Evolutionary conservation across 805 yeast genomes (phyloP), one percentile per base, ranked within the genome.

Genomic region (Saccharomyces kudriavzevii): DNA sequence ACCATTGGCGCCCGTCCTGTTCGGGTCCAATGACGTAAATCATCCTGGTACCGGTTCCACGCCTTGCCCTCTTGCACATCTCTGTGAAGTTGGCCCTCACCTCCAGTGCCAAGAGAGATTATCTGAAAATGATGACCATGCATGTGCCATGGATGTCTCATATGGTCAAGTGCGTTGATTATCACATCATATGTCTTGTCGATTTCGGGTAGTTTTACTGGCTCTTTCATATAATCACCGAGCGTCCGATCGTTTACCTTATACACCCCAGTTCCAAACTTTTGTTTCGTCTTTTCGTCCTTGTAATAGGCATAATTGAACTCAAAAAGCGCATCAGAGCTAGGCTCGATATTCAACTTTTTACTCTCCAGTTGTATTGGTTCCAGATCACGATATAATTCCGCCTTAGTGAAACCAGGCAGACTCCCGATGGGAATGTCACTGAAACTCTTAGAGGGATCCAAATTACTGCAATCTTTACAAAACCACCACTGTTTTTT

Each of bases 131-230:
- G 72, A 61, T 80, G 84, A 6, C 85, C 85, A 57, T 81, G 85
- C 60, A 81, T 70, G 60, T 81, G 85, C 79, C 82, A 81, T 4
- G 85, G 85, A 63, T 81, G 85, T 52, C 81, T 77, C 67, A 84
- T 82, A 14, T 83, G 84, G 64, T 86, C 92, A 57, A 71, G 71
- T 56, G 86, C 84, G 64, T 85, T 83, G 49, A 87, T 70, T 2
- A 85, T 79, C 45, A 87, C 66, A 1, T 43, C 27, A 0, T 14
- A 27, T n/a, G 14, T 28, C 53, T 79, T 78, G 50, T 67, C 68
- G 35, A 68, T 71, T 56, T 83, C 84, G 43, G 40, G 10, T 14
- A 35, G 17, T 1, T 31, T 6, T 52, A 71, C 60, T 75, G 73
- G 51, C 78, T 76, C 53, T 30, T 75, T 66, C 53, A 74, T 57